Percentiles rank a stretch among this genome's conserved stretches.
Conservation (phyloP, 2,329 filamentous ascomycete genomes). For the Blastomyces silverae region DNA sequence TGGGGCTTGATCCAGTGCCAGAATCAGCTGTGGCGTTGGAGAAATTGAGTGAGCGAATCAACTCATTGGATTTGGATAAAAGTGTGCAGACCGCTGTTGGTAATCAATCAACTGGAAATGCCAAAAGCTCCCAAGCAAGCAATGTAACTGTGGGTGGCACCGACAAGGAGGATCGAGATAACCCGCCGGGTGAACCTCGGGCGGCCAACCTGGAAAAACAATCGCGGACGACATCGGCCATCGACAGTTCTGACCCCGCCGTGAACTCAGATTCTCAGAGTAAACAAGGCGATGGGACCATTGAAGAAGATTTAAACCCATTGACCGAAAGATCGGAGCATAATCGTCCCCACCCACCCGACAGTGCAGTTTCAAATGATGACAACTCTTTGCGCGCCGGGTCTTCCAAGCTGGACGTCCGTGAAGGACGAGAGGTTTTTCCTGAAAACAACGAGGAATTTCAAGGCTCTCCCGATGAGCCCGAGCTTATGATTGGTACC, state of each 20-base stretch:
- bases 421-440: not conserved
- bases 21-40: not conserved
- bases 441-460: not conserved
- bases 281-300: not conserved
- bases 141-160: not conserved
- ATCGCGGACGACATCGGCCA: not conserved
- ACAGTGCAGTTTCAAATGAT: not conserved
- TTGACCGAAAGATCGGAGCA: not conserved
- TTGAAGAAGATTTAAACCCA: not conserved
- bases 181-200: not conserved
- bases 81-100: not conserved
- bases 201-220: not conserved
- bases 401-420: not conserved
- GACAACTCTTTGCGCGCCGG: not conserved
- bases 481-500: not conserved
- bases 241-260: not conserved
- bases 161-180: not conserved
- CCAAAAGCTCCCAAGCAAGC: no score
- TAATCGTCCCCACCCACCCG: not conserved
- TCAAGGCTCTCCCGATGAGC: not conserved
- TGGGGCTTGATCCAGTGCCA: not conserved
- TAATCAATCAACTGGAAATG: not conserved
- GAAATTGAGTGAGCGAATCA: not conserved
- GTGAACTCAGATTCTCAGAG: not conserved
- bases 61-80: not conserved